Percentiles rank a stretch among this genome's conserved stretches.
These are phyloP conservation scores for Hemileccinum hortonii DNA, from an alignment of 1,284 basidiomycete species.

Conservation along the genomic window DNA sequence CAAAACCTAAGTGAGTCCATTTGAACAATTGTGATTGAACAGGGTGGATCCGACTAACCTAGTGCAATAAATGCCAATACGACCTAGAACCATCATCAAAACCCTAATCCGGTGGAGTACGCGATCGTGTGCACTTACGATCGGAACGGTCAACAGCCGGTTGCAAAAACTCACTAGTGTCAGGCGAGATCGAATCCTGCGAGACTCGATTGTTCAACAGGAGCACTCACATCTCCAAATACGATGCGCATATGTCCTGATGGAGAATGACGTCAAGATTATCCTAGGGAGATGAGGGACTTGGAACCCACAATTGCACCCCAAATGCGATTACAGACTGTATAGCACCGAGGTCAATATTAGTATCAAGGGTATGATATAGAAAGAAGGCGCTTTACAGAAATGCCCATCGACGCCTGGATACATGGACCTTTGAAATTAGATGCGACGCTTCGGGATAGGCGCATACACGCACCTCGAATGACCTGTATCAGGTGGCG, in stretches of 20 bases:
- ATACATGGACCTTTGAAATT: background rate
- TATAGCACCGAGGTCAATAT: background rate
- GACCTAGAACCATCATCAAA: constrained; percentile 14
- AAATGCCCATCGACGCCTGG: constrained; percentile 32
- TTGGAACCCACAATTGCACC: constrained; percentile 29
- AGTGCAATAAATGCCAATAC: constrained; percentile 29
- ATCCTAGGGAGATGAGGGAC: background rate
- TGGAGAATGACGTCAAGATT: constrained; percentile 5
- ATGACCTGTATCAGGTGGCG: constrained; percentile 17
- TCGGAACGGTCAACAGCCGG: constrained; percentile 24
- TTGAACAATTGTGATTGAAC: background rate
- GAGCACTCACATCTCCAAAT: constrained; percentile 33
- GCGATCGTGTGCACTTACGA: constrained; percentile 23
- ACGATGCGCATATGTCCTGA: constrained; percentile 33
- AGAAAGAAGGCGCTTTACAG: constrained; percentile 15
- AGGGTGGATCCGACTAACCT: constrained; percentile 18
- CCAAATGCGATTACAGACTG: constrained; percentile 34
- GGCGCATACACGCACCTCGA: constrained; percentile 25
- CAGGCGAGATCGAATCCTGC: constrained; percentile 1
- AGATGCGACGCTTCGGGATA: background rate
- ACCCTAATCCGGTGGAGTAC: background rate
- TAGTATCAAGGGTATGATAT: background rate
- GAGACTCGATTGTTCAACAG: background rate
- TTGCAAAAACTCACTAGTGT: constrained; percentile 30
- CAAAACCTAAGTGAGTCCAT: constrained; percentile 16